Percentiles rank a stretch among this genome's conserved stretches.
These are phyloP conservation scores for Pseudozyma tsukubaensis DNA, from an alignment of 1,284 basidiomycete species.

Conservation along the genomic window DNA sequence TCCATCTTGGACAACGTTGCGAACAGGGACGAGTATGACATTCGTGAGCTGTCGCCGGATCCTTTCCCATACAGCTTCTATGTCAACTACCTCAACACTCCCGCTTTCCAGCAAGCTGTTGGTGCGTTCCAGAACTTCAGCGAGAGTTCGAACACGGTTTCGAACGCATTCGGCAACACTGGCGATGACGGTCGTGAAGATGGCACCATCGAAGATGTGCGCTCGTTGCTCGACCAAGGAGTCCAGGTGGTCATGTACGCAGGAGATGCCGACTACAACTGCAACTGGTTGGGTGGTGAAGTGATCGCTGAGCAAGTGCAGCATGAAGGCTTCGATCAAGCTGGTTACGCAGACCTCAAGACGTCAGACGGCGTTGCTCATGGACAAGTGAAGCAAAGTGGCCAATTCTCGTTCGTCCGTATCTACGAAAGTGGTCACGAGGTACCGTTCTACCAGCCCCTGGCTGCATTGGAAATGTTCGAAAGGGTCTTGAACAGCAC, in stretches of 20 bases:
- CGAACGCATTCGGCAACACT: constrained; percentile 39
- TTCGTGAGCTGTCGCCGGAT: constrained; percentile 54
- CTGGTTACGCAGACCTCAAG: constrained; percentile 46
- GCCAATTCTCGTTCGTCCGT: constrained; percentile 49
- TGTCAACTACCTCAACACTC: constrained; percentile 51
- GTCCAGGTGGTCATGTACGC: constrained; percentile 50
- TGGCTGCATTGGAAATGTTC: constrained; percentile 46
- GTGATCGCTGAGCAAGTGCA: constrained; percentile 42
- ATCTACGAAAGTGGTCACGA: constrained; percentile 59
- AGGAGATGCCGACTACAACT: constrained; percentile 60
- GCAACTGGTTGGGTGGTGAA: constrained; percentile 53
- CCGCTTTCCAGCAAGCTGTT: constrained; percentile 46
- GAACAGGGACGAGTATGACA: constrained; percentile 57
- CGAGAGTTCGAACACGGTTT: constrained; percentile 36
- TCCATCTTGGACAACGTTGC: constrained; percentile 35
- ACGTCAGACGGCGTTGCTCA: constrained; percentile 27
- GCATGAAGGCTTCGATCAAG: constrained; percentile 31
- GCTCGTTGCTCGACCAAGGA: constrained; percentile 41
- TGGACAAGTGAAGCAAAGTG: constrained; percentile 53
- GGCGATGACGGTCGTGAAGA: constrained; percentile 51
- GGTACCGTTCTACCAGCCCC: constrained; percentile 58
- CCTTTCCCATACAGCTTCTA: constrained; percentile 58
- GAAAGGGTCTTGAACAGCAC: constrained; percentile 38
- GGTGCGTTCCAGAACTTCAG: constrained; percentile 56
- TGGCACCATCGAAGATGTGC: constrained; percentile 45